Conservation (phyloP, 2,329 filamentous ascomycete species). For the Pyricularia pennisetigena region DNA sequence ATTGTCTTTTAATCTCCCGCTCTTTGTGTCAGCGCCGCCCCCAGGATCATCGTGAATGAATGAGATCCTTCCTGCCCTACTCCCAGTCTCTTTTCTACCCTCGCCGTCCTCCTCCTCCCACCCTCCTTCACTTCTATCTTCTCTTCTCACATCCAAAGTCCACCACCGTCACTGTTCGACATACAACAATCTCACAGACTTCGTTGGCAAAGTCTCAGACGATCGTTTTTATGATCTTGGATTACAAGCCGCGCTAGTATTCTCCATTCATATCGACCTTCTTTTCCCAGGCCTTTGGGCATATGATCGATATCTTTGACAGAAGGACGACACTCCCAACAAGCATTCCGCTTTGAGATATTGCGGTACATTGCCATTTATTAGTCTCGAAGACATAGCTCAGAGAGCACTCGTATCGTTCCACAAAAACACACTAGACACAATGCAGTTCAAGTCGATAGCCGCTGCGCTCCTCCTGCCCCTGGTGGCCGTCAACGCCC, state of each 20-base stretch:
- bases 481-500: constrained; percentile 37
- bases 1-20: constrained; percentile 1
- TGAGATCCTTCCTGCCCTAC: not conserved
- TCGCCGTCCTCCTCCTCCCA: constrained; percentile 2
- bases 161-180: constrained; percentile 7
- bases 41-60: not conserved
- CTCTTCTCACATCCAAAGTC: constrained; percentile 7
- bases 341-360: not conserved
- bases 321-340: not conserved
- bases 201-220: constrained; percentile 45
- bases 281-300: not conserved
- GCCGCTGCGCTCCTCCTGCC: constrained; percentile 39
- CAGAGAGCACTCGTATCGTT: not conserved
- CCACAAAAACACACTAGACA: not conserved
- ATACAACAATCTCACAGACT: constrained; percentile 24
- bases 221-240: constrained; percentile 15
- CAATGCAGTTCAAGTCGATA: constrained; percentile 35
- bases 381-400: not conserved
- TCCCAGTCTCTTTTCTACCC: not conserved
- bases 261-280: constrained; percentile 4
- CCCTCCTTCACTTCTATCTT: not conserved
- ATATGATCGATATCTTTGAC: not conserved
- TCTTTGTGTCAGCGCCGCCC: not conserved
- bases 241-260: constrained; percentile 20
- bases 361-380: not conserved